These are phyloP conservation scores for Candida xiaguanensis DNA, from an alignment of 805 yeast species.

Conservation along the genomic window DNA sequence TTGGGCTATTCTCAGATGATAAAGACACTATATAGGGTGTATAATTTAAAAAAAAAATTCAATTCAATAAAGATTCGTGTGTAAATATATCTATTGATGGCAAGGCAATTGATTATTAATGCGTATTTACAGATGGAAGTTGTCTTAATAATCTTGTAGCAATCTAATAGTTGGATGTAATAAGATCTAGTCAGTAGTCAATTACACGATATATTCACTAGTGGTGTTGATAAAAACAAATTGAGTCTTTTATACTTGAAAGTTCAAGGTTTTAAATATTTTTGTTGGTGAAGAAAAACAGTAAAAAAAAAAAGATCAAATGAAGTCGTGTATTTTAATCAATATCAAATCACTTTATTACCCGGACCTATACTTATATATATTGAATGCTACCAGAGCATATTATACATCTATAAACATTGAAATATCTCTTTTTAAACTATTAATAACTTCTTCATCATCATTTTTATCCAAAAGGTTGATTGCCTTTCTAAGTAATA, in stretches of 20 bases:
- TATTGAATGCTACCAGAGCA: neutral
- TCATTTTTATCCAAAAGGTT: neutral
- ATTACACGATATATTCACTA: conserved; percentile 10
- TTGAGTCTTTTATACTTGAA: no score
- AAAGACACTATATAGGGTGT: conserved; percentile 31
- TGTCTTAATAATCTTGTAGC: neutral
- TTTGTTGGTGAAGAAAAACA: neutral
- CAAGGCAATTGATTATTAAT: neutral
- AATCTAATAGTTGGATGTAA: neutral
- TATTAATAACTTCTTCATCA: neutral
- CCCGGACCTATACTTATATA: conserved; percentile 5
- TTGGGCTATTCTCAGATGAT: conserved; percentile 30
- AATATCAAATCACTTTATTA: neutral
- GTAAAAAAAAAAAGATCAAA: neutral
- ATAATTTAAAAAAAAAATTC: no score
- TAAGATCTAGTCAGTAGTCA: conserved; percentile 43
- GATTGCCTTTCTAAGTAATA: conserved; percentile 22
- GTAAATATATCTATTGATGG: neutral
- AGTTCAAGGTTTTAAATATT: neutral
- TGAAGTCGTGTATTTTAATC: conserved; percentile 3
- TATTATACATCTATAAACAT: conserved; percentile 1
- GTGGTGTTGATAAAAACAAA: no score
- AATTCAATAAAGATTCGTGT: no score
- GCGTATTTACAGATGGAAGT: neutral
- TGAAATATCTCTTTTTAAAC: neutral